A percentile compares a stretch with the other conserved stretches of the same genome.
These are phyloP conservation scores for Boletales sp. DNA, from an alignment of 768 basidiomycete genomes.

Conservation along the genomic window DNA sequence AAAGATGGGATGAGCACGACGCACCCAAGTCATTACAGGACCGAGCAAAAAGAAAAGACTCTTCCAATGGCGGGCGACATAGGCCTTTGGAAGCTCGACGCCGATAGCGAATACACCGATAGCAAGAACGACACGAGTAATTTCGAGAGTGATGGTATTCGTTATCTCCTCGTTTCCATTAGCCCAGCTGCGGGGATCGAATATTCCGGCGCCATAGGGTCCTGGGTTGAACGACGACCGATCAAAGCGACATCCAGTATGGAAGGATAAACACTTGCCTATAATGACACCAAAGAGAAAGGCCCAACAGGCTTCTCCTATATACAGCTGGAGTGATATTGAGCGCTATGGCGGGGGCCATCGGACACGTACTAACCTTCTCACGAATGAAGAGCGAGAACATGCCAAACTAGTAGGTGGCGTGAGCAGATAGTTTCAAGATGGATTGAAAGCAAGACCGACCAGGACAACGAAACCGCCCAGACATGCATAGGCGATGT, in stretches of 20 bases:
- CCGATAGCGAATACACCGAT: constrained; percentile 98
- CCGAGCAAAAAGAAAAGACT: constrained; percentile 80
- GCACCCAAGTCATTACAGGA: constrained; percentile 81
- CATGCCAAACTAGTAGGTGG: constrained; percentile 75
- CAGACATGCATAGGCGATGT: constrained; percentile 74
- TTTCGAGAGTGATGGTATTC: constrained; percentile 84
- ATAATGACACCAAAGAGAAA: constrained; percentile 91
- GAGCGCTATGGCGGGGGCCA: background rate
- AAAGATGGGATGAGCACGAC: constrained; percentile 27
- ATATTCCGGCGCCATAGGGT: constrained; percentile 77
- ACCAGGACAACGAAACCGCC: constrained; percentile 81
- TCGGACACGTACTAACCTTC: constrained; percentile 44
- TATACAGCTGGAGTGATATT: constrained; percentile 56
- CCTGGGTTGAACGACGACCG: constrained; percentile 39
- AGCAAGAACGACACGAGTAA: constrained; percentile 88
- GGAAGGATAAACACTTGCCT: constrained; percentile 41
- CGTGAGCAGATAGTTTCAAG: background rate
- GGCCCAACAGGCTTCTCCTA: constrained; percentile 96
- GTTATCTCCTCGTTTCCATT: constrained; percentile 40
- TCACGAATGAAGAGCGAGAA: constrained; percentile 90
- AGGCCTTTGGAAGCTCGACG: constrained; percentile 94
- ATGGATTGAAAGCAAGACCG: constrained; percentile 22
- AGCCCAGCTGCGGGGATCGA: constrained; percentile 80
- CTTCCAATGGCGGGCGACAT: constrained; percentile 91
- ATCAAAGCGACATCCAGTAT: constrained; percentile 6